Conservation (phyloP, 208 protist genomes). For the Wallacemonas sp. region DNA sequence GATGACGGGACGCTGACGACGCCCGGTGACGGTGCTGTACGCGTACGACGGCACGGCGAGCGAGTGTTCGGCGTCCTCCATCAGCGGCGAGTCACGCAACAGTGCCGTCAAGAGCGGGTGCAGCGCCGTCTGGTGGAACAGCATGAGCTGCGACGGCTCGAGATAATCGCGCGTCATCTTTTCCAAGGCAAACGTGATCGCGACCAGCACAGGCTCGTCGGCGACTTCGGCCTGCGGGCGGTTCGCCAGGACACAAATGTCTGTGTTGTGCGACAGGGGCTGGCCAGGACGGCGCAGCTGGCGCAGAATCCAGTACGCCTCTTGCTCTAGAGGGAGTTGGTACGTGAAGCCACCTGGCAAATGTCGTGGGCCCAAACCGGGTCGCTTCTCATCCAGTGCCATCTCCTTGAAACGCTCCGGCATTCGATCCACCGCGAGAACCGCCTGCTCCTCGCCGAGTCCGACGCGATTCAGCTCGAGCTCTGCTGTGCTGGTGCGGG, state of each 20-base stretch:
- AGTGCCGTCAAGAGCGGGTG: slow-evolving; percentile 73
- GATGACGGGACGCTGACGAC: slow-evolving; percentile 61
- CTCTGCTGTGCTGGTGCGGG: slow-evolving; percentile 29
- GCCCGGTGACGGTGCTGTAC: slow-evolving; percentile 68
- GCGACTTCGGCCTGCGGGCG: slow-evolving; percentile 42
- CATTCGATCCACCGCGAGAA: slow-evolving; percentile 41
- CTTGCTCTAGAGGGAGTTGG: slow-evolving; percentile 50
- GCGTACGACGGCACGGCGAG: slow-evolving; percentile 64
- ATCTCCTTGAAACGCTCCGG: slow-evolving; percentile 69
- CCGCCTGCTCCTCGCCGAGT: slow-evolving; percentile 43
- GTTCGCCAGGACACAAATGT: slow-evolving; percentile 64
- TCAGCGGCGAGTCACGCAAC: slow-evolving; percentile 58
- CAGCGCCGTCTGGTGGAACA: slow-evolving; percentile 78
- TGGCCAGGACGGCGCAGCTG: slow-evolving; percentile 74
- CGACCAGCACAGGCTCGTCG: slow-evolving; percentile 66
- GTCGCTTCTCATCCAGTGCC: slow-evolving; percentile 36
- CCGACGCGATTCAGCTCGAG: slow-evolving; percentile 70
- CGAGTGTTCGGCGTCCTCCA: slow-evolving; percentile 54
- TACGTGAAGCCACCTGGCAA: slow-evolving; percentile 58
- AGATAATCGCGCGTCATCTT: slow-evolving; percentile 75
- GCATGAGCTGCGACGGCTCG: slow-evolving; percentile 80
- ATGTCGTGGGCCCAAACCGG: slow-evolving; percentile 34
- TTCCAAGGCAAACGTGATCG: slow-evolving; percentile 66
- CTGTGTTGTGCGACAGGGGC: slow-evolving; percentile 80
- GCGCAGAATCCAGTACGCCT: slow-evolving; percentile 84